phyloP scores from a whole-genome alignment of 148 eudicot species.

The Chenopodium berlandieri region DNA sequence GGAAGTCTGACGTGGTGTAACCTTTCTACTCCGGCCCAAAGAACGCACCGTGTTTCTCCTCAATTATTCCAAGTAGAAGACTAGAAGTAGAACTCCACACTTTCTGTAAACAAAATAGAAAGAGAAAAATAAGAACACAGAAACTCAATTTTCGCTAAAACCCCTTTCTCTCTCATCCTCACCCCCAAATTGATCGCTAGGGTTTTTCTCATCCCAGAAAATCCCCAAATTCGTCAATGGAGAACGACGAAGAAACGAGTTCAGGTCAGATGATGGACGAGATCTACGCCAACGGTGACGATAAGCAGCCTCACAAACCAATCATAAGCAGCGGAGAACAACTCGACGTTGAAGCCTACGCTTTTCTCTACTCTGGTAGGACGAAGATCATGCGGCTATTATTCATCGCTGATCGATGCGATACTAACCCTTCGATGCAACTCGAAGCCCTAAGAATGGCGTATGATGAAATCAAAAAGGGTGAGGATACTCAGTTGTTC shows the following conservation, averaged over 20 bases:
- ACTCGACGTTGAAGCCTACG: conserved; percentile 84
- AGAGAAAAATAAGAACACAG: background rate
- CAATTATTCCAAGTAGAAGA: too few species aligned
- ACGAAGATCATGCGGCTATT: conserved; percentile 74
- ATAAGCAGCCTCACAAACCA: conserved; percentile 24
- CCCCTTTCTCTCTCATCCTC: background rate
- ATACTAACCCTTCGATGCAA: conserved; percentile 38
- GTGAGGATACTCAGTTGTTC: conserved; percentile 69
- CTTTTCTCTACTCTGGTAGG: conserved; percentile 71
- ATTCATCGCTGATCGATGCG: conserved; percentile 71
- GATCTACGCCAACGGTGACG: conserved; percentile 29
- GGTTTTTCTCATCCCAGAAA: background rate
- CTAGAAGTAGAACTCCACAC: background rate
- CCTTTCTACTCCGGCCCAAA: too few species aligned
- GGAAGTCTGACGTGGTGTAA: too few species aligned
- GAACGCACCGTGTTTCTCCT: too few species aligned
- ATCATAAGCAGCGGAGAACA: conserved; percentile 66
- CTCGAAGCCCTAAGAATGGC: conserved; percentile 85
- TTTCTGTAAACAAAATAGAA: background rate
- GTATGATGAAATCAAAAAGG: conserved; percentile 82
- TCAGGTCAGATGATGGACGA: conserved; percentile 30
- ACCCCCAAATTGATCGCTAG: conserved; percentile 9
- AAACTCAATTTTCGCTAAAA: conserved; percentile 3
- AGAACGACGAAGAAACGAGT: conserved; percentile 23
- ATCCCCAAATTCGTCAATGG: conserved; percentile 19